A percentile compares a stretch with the other conserved stretches of the same genome.
Evolutionary conservation across 352 stramenopile genomes (phyloP).

Genomic region (Pythium folliculosum): DNA sequence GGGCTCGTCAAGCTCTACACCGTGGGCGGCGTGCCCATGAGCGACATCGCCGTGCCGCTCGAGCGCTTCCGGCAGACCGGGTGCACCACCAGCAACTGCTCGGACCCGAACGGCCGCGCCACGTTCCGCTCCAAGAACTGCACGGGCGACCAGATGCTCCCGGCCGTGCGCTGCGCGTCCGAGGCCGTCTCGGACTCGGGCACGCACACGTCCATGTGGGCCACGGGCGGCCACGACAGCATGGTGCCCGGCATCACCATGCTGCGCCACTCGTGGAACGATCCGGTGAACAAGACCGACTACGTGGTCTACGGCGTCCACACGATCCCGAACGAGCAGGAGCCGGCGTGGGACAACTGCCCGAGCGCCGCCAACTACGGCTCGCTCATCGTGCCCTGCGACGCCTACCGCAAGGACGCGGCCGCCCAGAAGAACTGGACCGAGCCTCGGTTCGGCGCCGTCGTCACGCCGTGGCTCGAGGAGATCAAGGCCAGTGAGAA

Average conservation of each 20-base stretch:
- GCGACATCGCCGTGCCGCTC: slow-evolving; percentile 33
- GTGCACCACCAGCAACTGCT: slow-evolving; percentile 26
- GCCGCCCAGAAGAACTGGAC: slow-evolving; percentile 31
- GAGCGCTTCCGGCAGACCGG: slow-evolving; percentile 5
- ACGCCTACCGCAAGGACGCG: slow-evolving; percentile 11
- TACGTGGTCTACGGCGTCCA: slow-evolving; percentile 33
- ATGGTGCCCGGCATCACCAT: slow-evolving; percentile 27
- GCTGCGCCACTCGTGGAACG: slow-evolving; percentile 28
- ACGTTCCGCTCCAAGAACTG: slow-evolving; percentile 24
- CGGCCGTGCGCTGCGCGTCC: slow-evolving; percentile 20
- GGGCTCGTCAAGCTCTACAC: slow-evolving; percentile 30
- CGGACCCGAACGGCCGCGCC: slow-evolving; percentile 11
- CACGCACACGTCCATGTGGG: slow-evolving; percentile 27
- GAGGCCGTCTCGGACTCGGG: not conserved
- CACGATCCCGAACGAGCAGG: slow-evolving; percentile 14
- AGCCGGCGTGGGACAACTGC: slow-evolving; percentile 29
- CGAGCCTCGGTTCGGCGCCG: slow-evolving; percentile 28
- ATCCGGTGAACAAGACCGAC: slow-evolving; percentile 15
- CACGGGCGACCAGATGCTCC: slow-evolving; percentile 26
- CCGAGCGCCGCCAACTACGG: slow-evolving; percentile 11
- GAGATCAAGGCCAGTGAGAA: slow-evolving; percentile 26
- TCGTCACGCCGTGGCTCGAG: slow-evolving; percentile 41
- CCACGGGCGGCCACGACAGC: slow-evolving; percentile 19
- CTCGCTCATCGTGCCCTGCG: slow-evolving; percentile 40
- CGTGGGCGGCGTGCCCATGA: slow-evolving; percentile 36